Evolutionary conservation across 2,329 filamentous ascomycete genomes (phyloP), one percentile per base, ranked within the genome.

Genomic region (Colletotrichum sp.): DNA sequence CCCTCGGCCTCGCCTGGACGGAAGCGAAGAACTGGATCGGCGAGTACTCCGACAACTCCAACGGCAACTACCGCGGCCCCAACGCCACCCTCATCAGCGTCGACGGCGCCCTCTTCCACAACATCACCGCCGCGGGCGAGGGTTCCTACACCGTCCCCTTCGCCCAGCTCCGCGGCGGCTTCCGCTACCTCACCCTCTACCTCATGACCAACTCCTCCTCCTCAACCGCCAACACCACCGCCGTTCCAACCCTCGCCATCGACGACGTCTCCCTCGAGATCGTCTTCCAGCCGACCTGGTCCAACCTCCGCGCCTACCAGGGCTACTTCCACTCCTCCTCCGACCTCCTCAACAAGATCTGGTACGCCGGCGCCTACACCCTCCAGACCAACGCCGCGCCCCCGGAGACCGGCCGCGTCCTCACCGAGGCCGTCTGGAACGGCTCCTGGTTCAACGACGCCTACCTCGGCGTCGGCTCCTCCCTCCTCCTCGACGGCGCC

Each of bases 291-390:
- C 85, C 85, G 0, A 84, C 84, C 6, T 85, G 83, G 90, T 81
- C 89, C 1, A 86, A 89, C 77, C 80, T 90, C 70, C 85, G 84
- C 60, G 88, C 88, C 3, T 91, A 91, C 76, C 85, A 88, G 60
- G 90, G 89, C n/a, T 90, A 90, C 77, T 91, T 91, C 76, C 84
- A 89, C 77, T 86, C 83, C 75, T 86, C 83, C 55, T 87, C 88
- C 79, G 85, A 88, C 18, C 79, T 89, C 30, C 83, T 92, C 67
- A 91, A 92, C 79, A 85, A 86, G 8, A 87, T 90, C 71, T 90
- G 89, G 88, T 90, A 90, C 77, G 82, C 82, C 63, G 87, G 88
- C n/a, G 87, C 87, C 7, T 88, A 88, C 75, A 88, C 87, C 2
- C 79, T 88, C 39, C 85, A 83, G 80, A 85, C 83, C 24, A 84